Conservation (phyloP, 2,329 filamentous ascomycete species). For the Zarea fungicola region DNA sequence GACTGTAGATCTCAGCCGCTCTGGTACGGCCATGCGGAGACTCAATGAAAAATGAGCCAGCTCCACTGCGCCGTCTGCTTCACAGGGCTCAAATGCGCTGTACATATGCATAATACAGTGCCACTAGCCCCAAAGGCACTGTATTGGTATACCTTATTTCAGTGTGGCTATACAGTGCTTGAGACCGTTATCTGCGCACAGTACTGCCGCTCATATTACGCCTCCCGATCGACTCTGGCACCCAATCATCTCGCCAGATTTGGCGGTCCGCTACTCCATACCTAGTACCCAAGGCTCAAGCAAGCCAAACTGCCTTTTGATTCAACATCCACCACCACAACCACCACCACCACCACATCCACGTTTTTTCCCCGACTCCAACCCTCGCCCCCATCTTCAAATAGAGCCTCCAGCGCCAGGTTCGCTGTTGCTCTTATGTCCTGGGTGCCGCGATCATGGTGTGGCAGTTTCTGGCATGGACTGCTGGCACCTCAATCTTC, state of each 20-base stretch:
- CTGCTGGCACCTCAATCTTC: slow-evolving; percentile 30
- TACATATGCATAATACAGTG: background rate
- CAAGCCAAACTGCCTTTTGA: slow-evolving; percentile 8
- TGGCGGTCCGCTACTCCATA: slow-evolving; percentile 1
- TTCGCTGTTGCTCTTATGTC: slow-evolving; percentile 10
- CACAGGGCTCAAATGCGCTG: background rate
- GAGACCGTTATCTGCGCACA: background rate
- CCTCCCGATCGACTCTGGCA: slow-evolving; percentile 5
- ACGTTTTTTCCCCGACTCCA: slow-evolving; percentile 1
- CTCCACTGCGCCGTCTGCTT: background rate
- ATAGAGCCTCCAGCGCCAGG: slow-evolving; percentile 6
- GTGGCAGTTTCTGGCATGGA: slow-evolving; percentile 38
- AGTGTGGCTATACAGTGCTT: slow-evolving; percentile 2
- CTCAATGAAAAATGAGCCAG: background rate
- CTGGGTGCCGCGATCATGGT: slow-evolving; percentile 36
- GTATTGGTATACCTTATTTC: background rate
- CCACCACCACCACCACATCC: background rate
- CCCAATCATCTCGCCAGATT: slow-evolving; percentile 11
- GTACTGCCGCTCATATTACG: background rate
- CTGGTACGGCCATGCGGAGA: background rate
- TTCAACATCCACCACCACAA: background rate
- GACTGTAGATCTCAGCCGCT: background rate
- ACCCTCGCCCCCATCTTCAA: background rate
- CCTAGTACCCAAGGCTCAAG: no score
- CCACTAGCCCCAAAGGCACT: background rate